Percentiles rank a stretch among this genome's conserved stretches.
These are phyloP conservation scores for Aspergillus hortae DNA, from an alignment of 2,329 filamentous ascomycete species.

Conservation along the genomic window DNA sequence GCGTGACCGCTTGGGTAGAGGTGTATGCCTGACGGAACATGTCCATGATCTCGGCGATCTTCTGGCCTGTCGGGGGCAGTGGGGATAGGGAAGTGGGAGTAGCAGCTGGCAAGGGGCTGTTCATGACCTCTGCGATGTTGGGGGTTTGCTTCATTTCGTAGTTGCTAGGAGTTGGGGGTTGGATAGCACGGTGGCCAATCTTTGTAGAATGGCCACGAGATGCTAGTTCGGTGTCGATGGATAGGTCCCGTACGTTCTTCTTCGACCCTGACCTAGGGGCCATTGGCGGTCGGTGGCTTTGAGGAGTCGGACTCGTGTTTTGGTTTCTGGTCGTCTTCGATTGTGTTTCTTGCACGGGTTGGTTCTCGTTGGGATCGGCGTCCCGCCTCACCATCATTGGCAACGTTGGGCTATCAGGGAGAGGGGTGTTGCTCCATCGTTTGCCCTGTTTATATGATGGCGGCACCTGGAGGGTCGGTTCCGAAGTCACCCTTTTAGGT, in stretches of 20 bases:
- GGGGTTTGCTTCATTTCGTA: slow-evolving; percentile 23
- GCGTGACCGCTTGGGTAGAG: slow-evolving; percentile 24
- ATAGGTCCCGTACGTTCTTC: slow-evolving; percentile 39
- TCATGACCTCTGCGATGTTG: slow-evolving; percentile 42
- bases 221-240: slow-evolving; percentile 39
- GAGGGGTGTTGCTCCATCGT: slow-evolving; percentile 28
- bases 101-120: slow-evolving; percentile 33
- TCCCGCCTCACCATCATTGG: slow-evolving; percentile 18
- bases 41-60: slow-evolving; percentile 40
- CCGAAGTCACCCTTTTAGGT: slow-evolving; percentile 7
- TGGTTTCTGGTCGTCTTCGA: slow-evolving; percentile 3
- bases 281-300: slow-evolving; percentile 11
- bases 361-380: slow-evolving; percentile 4
- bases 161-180: slow-evolving; percentile 33
- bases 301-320: slow-evolving; percentile 10
- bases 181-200: slow-evolving; percentile 33
- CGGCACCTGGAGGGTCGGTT: slow-evolving; percentile 14
- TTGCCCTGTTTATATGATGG: slow-evolving; percentile 30
- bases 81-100: slow-evolving; percentile 24
- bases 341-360: slow-evolving; percentile 10
- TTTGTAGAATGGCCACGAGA: slow-evolving; percentile 27
- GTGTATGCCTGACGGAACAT: slow-evolving; percentile 38
- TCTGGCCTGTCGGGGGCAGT: slow-evolving; percentile 25
- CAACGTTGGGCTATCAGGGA: slow-evolving; percentile 34
- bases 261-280: slow-evolving; percentile 21